Evolutionary conservation across 495 filamentous ascomycete species (phyloP), one percentile per base, ranked within the genome.

Genomic region (Penicillium macrosclerotiorum): DNA sequence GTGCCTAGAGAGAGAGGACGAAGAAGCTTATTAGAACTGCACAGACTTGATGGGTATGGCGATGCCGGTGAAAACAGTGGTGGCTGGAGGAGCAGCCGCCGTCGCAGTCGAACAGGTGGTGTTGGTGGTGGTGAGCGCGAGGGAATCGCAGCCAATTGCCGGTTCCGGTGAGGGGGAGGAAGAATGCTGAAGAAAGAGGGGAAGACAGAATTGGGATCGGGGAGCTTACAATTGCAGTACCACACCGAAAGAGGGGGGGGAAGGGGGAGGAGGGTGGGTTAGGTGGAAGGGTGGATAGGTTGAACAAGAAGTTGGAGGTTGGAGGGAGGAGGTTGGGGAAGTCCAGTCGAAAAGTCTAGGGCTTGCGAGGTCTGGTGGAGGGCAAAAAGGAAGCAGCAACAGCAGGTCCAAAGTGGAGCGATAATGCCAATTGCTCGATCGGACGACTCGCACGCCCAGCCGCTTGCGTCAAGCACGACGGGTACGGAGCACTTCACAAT

Each of bases 391-490:
- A 38, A 43, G 33, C 17, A 30, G 52, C 14, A 25, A 33, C 7
- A 34, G 1, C 9, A 42, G 37, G 32, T 31, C 30, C 11, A 12
- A 16, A 22, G 30, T 30, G 27, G 22, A 37, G 35, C 32, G 25
- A n/a, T 20, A 16, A 42, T 18, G 42, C 32, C 42, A 27, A 43
- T 47, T 42, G 38, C 37, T 36, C 39, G 8, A 34, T 43, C 44
- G 23, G 12, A n/a, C 14, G 29, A 23, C 18, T 43, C 40, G 40
- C 27, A 42, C 20, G 13, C 51, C 52, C 51, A 54, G 59, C 56
- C 59, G 57, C 56, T 57, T 63, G 59, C 59, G 59, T 63, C 59
- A 63, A 63, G 49, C 18, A 27, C 22, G 13, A 24, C 42, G n/a
- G n/a, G n/a, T n/a, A n/a, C n/a, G n/a, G n/a, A n/a, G n/a, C n/a